Evolutionary conservation across 148 eudicot genomes (phyloP).

Genomic region (Amaranthus palmeri): DNA sequence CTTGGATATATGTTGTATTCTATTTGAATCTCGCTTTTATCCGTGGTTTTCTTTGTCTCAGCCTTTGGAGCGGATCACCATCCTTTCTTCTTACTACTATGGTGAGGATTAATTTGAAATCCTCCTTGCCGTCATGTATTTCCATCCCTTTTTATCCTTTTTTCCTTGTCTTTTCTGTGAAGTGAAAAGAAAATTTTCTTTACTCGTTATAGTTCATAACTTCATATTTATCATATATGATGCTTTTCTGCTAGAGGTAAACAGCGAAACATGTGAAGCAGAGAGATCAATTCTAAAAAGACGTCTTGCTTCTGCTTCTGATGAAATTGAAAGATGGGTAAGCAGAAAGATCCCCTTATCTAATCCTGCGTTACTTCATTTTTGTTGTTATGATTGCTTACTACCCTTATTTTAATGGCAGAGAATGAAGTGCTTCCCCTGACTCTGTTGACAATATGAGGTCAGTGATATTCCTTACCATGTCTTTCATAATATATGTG

Average conservation of each 20-base stretch:
- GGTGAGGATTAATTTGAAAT: slow-evolving; percentile 45
- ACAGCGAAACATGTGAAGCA: slow-evolving; percentile 71
- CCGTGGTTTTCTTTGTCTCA: slow-evolving; percentile 26
- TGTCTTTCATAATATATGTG: slow-evolving; percentile 7
- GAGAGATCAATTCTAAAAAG: slow-evolving; percentile 65
- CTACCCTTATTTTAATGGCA: slow-evolving; percentile 29
- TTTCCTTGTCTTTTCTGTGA: neutral
- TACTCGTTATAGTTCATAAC: no score
- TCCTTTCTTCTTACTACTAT: slow-evolving; percentile 79
- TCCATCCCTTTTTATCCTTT: neutral
- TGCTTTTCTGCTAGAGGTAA: slow-evolving; percentile 48
- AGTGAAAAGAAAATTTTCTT: slow-evolving; percentile 30
- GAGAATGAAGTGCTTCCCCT: slow-evolving; percentile 94
- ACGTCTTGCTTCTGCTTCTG: slow-evolving; percentile 68
- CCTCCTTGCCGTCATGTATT: neutral
- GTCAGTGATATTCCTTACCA: slow-evolving; percentile 12
- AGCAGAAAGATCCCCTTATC: neutral
- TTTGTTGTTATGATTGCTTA: slow-evolving; percentile 8
- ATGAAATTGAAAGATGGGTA: slow-evolving; percentile 94
- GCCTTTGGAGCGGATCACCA: slow-evolving; percentile 89
- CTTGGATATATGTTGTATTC: neutral
- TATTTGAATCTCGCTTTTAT: neutral
- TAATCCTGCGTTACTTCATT: neutral
- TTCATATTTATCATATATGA: slow-evolving; percentile 7
- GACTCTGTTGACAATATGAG: slow-evolving; percentile 15